These are phyloP conservation scores for Cordyceps militaris DNA, from an alignment of 2,329 filamentous ascomycete species.

Conservation along the genomic window DNA sequence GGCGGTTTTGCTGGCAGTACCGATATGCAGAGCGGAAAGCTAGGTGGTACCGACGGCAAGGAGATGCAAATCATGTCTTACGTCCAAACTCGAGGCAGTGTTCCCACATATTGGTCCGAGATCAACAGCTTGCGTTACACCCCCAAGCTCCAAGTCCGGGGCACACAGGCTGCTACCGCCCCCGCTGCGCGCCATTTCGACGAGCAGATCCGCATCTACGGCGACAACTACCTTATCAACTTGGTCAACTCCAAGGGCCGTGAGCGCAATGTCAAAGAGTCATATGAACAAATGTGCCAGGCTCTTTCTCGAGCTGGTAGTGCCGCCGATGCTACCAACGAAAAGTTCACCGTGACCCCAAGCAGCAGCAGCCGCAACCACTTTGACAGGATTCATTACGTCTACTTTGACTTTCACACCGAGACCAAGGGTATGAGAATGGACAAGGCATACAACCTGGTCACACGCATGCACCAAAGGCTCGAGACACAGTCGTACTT, in stretches of 20 bases:
- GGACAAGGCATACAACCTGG: constrained; percentile 80
- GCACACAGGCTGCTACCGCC: constrained; percentile 69
- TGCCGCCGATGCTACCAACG: constrained; percentile 62
- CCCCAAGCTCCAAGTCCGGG: constrained; percentile 80
- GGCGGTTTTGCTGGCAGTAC: constrained; percentile 74
- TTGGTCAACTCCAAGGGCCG: constrained; percentile 94
- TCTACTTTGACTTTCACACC: constrained; percentile 98
- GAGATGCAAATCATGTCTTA: constrained; percentile 90
- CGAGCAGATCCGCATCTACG: constrained; percentile 88
- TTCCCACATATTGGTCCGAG: constrained; percentile 94
- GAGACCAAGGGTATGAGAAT: constrained; percentile 94
- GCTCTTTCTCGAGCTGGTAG: constrained; percentile 60
- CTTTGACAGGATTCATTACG: constrained; percentile 83
- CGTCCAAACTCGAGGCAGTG: constrained; percentile 92
- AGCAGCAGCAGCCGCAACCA: constrained; percentile 49
- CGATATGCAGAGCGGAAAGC: constrained; percentile 67
- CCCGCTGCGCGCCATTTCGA: constrained; percentile 84
- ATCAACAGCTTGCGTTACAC: constrained; percentile 90
- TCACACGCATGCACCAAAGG: constrained; percentile 73
- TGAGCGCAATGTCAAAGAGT: constrained; percentile 81
- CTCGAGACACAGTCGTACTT: constrained; percentile 83
- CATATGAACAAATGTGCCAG: constrained; percentile 86
- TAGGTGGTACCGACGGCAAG: constrained; percentile 50
- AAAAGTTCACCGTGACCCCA: constrained; percentile 78
- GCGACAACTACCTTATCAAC: constrained; percentile 96